Base-by-base conservation (phyloP, 2,329 filamentous ascomycete genomes). In the Ophiostoma piceae region DNA sequence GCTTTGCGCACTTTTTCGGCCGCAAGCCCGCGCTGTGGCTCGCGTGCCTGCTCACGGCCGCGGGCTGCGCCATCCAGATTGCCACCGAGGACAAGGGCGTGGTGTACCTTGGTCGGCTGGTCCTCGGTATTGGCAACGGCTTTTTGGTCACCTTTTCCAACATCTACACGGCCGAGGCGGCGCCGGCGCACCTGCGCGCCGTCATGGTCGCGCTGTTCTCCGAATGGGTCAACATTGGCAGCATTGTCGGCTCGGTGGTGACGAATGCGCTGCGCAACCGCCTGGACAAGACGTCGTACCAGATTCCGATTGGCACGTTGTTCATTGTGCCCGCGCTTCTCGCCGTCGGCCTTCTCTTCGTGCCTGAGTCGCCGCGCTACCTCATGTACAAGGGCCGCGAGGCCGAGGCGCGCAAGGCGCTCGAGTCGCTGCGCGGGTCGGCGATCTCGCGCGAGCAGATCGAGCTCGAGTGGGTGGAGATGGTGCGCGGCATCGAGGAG, bases 161-260 rank as follows among this genome's bases (percentile, higher is more conserved):
- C 70, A 80, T 82, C 35, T 84, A 84, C 72, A 82, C 81, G 9
- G 80, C 81, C 19, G 84, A 86, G 73, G 79, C 79, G 3, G 77
- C 82, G 1, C 82, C 82, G 0, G 79, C 81, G 0, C 82, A 84
- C 73, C 71, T 74, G 54, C 72, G 73, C 22, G 73, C 72, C 57
- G 72, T 75, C 67, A 67, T 73, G 68, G 71, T 73, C 19, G 72
- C 69, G 16, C 71, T 72, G 39, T 74, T 70, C 37, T 68, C 71
- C 11, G 72, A 73, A 41, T 74, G 74, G 74, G 72, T 74, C 57
- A 73, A 72, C 67, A 67, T 74, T 7, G 73, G 74, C 32, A 71
- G 67, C 66, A 73, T 74, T 51, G 39, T 74, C 43, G 73, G 71
- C 37, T 29, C 71, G 19, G 62, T 47, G 14, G 69, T 73, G 14